Percentiles rank a stretch among this genome's conserved stretches.
Evolutionary conservation across 768 basidiomycete species (phyloP).

Genomic region (Suillus sp.): DNA sequence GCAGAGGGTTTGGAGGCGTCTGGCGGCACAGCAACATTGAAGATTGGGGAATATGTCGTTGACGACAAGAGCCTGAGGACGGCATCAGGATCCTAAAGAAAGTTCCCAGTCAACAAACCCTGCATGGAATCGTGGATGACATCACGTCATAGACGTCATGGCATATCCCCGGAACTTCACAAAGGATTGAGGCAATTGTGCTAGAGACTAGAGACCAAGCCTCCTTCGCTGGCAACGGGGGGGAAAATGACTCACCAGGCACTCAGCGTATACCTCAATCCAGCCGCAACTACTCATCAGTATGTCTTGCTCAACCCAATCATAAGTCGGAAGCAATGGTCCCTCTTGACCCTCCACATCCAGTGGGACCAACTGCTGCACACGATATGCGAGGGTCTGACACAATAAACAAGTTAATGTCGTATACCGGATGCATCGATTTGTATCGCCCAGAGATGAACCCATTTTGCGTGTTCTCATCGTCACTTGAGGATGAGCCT

Average conservation of each 20-base stretch:
- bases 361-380: conserved; percentile 56
- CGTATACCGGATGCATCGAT: conserved; percentile 58
- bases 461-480: conserved; percentile 58
- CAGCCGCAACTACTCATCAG: conserved; percentile 70
- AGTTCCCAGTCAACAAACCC: conserved; percentile 13
- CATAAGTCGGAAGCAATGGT: conserved; percentile 67
- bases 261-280: conserved; percentile 69
- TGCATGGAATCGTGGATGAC: background rate
- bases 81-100: conserved; percentile 29
- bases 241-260: conserved; percentile 57
- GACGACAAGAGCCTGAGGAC: conserved; percentile 38
- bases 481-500: conserved; percentile 74
- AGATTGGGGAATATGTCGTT: conserved; percentile 45
- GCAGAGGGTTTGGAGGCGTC: conserved; percentile 26
- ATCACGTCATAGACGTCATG: conserved; percentile 9
- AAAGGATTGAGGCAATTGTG: conserved; percentile 4
- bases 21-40: conserved; percentile 47
- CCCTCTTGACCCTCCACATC: conserved; percentile 65
- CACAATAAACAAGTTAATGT: conserved; percentile 73
- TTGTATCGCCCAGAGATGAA: conserved; percentile 43
- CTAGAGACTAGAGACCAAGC: background rate
- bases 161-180: background rate
- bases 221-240: background rate
- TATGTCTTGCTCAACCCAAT: conserved; percentile 76
- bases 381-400: conserved; percentile 65